phyloP scores from a whole-genome alignment of 139 green algal genomes.

The Chlorella vulgaris region DNA sequence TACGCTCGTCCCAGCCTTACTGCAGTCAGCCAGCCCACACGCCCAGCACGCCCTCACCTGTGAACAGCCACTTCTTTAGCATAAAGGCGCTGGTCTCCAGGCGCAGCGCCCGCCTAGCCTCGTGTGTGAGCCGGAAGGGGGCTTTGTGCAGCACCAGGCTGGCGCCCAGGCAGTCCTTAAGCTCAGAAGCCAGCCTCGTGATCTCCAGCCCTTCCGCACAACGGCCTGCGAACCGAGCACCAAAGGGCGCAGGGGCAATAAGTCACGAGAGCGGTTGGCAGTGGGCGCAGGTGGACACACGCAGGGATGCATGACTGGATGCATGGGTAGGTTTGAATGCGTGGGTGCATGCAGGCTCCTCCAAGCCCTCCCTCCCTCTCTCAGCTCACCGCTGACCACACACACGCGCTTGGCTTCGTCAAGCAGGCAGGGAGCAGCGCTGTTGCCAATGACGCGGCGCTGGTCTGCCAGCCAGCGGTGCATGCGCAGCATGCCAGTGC shows the following conservation, averaged over 20 bases:
- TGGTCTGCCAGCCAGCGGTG: constrained; percentile 51
- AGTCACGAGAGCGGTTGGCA: no score
- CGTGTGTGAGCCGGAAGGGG: constrained; percentile 42
- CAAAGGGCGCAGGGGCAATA: no score
- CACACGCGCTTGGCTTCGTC: constrained; percentile 37
- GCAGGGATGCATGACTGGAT: neutral
- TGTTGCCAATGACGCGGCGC: constrained; percentile 31
- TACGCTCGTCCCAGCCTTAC: no score
- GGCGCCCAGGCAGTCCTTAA: constrained; percentile 44
- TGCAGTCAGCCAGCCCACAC: no score
- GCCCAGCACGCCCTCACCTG: neutral
- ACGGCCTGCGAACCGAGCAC: neutral
- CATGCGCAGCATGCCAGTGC: constrained; percentile 58
- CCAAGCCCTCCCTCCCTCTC: no score
- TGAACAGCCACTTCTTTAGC: constrained; percentile 49
- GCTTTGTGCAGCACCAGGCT: constrained; percentile 34
- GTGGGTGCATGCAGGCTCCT: neutral
- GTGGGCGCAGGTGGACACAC: no score
- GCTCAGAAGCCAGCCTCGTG: no score
- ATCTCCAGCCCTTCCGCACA: no score
- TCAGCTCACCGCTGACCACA: neutral
- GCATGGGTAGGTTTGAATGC: neutral
- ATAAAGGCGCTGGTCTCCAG: constrained; percentile 33
- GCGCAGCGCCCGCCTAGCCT: constrained; percentile 21
- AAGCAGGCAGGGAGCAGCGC: neutral